phyloP scores from a whole-genome alignment of 805 yeast genomes.

The Cyberlindnera misumaiensis region DNA sequence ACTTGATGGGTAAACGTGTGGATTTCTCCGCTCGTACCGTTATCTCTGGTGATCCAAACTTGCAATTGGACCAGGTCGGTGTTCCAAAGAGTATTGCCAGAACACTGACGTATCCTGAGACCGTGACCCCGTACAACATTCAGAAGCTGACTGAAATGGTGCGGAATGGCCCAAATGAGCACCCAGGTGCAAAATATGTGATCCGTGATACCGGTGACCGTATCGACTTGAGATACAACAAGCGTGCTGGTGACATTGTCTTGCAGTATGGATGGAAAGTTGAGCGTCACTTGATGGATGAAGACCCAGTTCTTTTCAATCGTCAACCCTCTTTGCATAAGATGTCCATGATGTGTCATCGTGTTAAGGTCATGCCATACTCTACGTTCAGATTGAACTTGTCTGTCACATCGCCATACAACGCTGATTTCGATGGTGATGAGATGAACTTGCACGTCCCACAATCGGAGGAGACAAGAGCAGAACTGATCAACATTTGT shows the following conservation, averaged over 20 bases:
- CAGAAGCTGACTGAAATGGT: conserved; percentile 89
- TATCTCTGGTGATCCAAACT: conserved; percentile 97
- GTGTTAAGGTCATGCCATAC: conserved; percentile 97
- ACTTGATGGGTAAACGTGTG: conserved; percentile 98
- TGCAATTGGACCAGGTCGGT: conserved; percentile 97
- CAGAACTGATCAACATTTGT: conserved; percentile 90
- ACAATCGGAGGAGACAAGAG: conserved; percentile 95
- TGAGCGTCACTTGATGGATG: conserved; percentile 95
- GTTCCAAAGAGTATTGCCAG: conserved; percentile 96
- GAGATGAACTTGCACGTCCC: conserved; percentile 99
- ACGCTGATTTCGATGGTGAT: conserved; percentile 99
- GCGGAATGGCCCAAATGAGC: conserved; percentile 97
- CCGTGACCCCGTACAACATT: conserved; percentile 95
- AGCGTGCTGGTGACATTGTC: conserved; percentile 97
- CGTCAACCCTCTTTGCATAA: conserved; percentile 99
- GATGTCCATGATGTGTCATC: conserved; percentile 99
- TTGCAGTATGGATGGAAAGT: conserved; percentile 99
- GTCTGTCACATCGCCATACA: conserved; percentile 98
- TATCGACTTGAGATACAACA: conserved; percentile 93
- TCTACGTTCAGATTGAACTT: conserved; percentile 94
- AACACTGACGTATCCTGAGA: conserved; percentile 93
- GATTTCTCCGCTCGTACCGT: conserved; percentile 99
- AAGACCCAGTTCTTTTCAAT: conserved; percentile 95
- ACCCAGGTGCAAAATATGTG: conserved; percentile 98
- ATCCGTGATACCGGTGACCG: conserved; percentile 98